These are phyloP conservation scores for Monosporozyma servazzii DNA, from an alignment of 805 yeast species.

Conservation along the genomic window DNA sequence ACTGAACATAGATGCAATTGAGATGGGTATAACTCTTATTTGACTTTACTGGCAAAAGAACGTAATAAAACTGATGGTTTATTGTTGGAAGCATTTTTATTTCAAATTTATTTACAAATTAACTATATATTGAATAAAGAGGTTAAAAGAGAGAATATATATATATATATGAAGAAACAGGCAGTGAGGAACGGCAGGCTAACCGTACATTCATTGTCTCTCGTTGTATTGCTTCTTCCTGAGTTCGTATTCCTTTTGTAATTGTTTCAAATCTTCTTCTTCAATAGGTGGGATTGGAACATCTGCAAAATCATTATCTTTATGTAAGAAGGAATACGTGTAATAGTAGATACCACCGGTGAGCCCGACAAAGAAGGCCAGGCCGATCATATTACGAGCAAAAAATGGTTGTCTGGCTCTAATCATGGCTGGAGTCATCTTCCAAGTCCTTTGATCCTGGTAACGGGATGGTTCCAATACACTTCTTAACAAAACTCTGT, in stretches of 20 bases:
- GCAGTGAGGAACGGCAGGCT: no score
- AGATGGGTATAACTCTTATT: not conserved
- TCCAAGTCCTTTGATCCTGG: conserved; percentile 60
- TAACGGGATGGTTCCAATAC: conserved; percentile 33
- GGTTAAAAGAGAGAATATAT: not conserved
- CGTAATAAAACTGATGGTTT: not conserved
- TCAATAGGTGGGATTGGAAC: conserved; percentile 91
- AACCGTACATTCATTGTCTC: not conserved
- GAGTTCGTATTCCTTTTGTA: conserved; percentile 63
- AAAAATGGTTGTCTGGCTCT: conserved; percentile 86
- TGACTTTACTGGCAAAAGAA: not conserved
- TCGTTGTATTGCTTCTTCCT: conserved; percentile 7
- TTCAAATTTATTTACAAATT: not conserved
- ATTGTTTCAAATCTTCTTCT: conserved; percentile 61
- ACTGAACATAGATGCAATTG: not conserved
- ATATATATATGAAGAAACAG: not conserved
- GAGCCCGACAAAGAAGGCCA: conserved; percentile 50
- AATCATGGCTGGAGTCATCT: conserved; percentile 89
- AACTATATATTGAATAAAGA: not conserved
- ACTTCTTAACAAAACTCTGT: not conserved
- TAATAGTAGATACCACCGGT: conserved; percentile 57
- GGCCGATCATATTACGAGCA: conserved; percentile 60
- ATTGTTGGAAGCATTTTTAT: not conserved
- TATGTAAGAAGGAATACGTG: conserved; percentile 56
- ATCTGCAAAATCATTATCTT: conserved; percentile 73